Percentiles rank a stretch among this genome's conserved stretches.
These are phyloP conservation scores for Favolaschia claudopus DNA, from an alignment of 768 basidiomycete species.

Conservation along the genomic window DNA sequence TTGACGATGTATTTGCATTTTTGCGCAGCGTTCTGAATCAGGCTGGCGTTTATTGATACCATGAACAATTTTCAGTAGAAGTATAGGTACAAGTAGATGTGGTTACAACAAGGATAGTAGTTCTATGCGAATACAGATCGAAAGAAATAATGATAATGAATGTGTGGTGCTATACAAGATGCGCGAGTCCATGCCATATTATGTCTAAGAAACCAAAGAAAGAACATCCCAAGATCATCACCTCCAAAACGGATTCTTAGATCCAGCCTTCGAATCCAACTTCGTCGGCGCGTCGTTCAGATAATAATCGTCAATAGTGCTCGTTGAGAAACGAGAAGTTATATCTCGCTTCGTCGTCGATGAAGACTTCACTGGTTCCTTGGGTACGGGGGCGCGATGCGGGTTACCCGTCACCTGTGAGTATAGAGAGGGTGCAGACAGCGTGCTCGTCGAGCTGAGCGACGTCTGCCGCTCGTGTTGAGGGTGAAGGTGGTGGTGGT, in stretches of 20 bases:
- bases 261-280: slow-evolving; percentile 45
- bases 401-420: slow-evolving; percentile 67
- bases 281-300: slow-evolving; percentile 29
- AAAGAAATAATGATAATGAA: too few relatives aligned
- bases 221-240: too few relatives aligned
- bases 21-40: too few relatives aligned
- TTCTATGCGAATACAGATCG: too few relatives aligned
- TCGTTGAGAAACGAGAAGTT: slow-evolving; percentile 56
- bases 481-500: slow-evolving; percentile 31
- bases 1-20: too few relatives aligned
- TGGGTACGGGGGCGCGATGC: slow-evolving; percentile 63
- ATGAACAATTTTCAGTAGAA: too few relatives aligned
- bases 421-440: slow-evolving; percentile 60
- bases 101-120: too few relatives aligned
- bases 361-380: slow-evolving; percentile 52
- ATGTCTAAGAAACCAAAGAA: too few relatives aligned
- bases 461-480: slow-evolving; percentile 18
- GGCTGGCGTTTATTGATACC: too few relatives aligned
- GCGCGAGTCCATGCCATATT: too few relatives aligned
- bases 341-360: slow-evolving; percentile 28
- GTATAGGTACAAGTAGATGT: too few relatives aligned
- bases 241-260: slow-evolving; percentile 55
- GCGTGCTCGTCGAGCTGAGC: slow-evolving; percentile 34
- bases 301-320: slow-evolving; percentile 42
- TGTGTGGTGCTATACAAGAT: too few relatives aligned